phyloP scores from a whole-genome alignment of 2,329 filamentous ascomycete species.

The Penicillium olsonii region DNA sequence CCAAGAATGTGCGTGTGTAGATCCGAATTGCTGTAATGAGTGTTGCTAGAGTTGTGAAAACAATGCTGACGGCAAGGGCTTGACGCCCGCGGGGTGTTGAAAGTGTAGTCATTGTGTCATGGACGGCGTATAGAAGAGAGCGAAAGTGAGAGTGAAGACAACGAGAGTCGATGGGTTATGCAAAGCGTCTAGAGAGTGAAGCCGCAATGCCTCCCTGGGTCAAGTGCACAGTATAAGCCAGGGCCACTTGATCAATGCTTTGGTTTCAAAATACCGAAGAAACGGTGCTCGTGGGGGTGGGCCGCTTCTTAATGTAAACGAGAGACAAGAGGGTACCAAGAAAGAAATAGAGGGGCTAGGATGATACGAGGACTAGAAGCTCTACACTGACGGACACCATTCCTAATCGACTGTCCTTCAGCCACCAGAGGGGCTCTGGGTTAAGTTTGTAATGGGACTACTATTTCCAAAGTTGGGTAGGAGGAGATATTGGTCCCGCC shows the following conservation, averaged over 20 bases:
- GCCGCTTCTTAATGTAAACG: constrained; percentile 4
- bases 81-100: constrained; percentile 28
- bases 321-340: neutral
- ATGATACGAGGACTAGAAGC: neutral
- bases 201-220: neutral
- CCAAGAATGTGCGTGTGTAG: constrained; percentile 38
- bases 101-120: constrained; percentile 27
- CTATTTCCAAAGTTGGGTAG: neutral
- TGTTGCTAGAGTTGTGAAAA: constrained; percentile 34
- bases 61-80: constrained; percentile 31
- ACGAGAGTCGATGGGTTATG: neutral
- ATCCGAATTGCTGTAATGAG: constrained; percentile 41
- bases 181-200: constrained; percentile 1
- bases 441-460: neutral
- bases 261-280: neutral
- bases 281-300: constrained; percentile 1
- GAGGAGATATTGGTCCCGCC: neutral
- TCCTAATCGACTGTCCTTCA: neutral
- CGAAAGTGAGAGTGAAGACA: neutral
- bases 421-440: neutral
- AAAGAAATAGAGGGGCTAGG: neutral
- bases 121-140: constrained; percentile 1
- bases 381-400: neutral
- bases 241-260: neutral
- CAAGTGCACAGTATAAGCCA: neutral